Conservation (phyloP, 257 asterid species). For the Nicotiana sylvestris region DNA sequence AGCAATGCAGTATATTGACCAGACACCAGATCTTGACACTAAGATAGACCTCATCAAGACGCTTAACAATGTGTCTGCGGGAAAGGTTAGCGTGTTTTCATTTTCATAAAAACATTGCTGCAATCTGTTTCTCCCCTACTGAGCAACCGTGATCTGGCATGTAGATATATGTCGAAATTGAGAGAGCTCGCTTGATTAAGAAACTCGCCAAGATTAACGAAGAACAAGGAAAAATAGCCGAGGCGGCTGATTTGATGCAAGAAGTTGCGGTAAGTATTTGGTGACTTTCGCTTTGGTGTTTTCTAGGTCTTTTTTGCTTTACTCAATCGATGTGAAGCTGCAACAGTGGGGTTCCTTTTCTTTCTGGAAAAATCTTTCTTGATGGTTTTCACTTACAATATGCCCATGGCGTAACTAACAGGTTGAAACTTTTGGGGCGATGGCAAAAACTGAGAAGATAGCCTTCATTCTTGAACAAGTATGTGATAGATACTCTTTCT, state of each 20-base stretch:
- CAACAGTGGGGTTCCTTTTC: background rate
- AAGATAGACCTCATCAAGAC: conserved; percentile 90
- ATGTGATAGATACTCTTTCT: conserved; percentile 22
- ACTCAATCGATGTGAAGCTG: background rate
- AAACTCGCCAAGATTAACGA: conserved; percentile 90
- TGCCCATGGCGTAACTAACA: conserved; percentile 18
- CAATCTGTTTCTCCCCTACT: conserved; percentile 1
- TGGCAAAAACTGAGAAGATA: conserved; percentile 98
- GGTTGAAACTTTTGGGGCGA: conserved; percentile 98
- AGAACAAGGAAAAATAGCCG: conserved; percentile 83
- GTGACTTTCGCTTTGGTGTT: background rate
- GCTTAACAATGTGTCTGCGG: conserved; percentile 87
- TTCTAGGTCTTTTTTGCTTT: background rate
- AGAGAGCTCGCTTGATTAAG: conserved; percentile 92
- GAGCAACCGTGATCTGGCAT: background rate
- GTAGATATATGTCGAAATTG: conserved; percentile 97
- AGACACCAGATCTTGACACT: conserved; percentile 86
- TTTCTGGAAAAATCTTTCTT: background rate
- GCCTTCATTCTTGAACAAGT: conserved; percentile 98
- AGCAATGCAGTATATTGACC: conserved; percentile 90
- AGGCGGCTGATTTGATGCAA: conserved; percentile 98
- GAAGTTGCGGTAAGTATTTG: conserved; percentile 87
- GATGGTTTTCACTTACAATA: background rate
- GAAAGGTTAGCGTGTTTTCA: conserved; percentile 53
- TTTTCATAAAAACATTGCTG: background rate